phyloP scores from a whole-genome alignment of 352 stramenopile genomes.

The Hyaloperonospora arabidopsidis region DNA sequence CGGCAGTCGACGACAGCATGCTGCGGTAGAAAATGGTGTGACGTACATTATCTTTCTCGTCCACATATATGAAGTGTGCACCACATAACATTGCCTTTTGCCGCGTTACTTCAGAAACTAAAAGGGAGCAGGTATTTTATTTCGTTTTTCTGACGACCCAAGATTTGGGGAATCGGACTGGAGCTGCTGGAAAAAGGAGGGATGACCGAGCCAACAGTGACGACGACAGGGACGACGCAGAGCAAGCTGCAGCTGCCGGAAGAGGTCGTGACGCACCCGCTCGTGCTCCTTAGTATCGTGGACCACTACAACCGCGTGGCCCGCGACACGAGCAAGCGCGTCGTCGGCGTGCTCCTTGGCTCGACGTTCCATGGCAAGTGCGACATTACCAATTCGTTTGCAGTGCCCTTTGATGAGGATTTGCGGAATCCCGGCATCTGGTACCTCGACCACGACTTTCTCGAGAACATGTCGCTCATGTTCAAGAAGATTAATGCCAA shows the following conservation, averaged over 20 bases:
- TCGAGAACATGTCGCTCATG: conserved; percentile 97
- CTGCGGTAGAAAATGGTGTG: not conserved
- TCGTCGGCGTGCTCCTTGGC: conserved; percentile 97
- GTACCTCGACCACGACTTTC: conserved; percentile 99
- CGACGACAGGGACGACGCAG: conserved; percentile 1
- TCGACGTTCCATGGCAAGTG: conserved; percentile 91
- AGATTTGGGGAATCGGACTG: not conserved
- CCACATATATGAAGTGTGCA: not conserved
- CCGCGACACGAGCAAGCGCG: conserved; percentile 96
- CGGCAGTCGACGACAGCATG: conserved; percentile 36
- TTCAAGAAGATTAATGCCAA: conserved; percentile 95
- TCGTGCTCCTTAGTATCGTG: conserved; percentile 97
- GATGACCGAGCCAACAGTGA: conserved; percentile 11
- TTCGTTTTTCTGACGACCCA: not conserved
- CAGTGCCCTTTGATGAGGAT: conserved; percentile 98
- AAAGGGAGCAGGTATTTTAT: conserved; percentile 21
- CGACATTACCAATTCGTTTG: conserved; percentile 91
- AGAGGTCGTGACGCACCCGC: conserved; percentile 95
- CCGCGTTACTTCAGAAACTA: conserved; percentile 12
- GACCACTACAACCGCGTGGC: conserved; percentile 99
- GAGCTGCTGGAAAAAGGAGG: not conserved
- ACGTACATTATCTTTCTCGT: not conserved
- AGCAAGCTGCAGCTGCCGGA: conserved; percentile 58
- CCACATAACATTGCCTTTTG: not conserved
- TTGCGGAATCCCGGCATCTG: conserved; percentile 95